Evolutionary conservation across 129 eudicot genomes (phyloP).

Genomic region (Centrapalus pauciflorus): DNA sequence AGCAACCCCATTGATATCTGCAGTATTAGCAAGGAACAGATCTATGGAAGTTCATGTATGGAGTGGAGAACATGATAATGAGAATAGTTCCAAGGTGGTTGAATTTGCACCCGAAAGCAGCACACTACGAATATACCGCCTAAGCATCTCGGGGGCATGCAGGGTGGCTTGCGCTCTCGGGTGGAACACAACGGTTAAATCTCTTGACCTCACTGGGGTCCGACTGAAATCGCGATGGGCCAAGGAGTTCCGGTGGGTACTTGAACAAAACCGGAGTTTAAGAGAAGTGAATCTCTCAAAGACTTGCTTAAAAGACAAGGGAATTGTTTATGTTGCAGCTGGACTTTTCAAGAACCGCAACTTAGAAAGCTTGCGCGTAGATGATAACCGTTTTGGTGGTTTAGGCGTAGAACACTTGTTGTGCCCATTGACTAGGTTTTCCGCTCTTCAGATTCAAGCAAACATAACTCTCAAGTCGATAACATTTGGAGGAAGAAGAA

Average conservation of each 20-base stretch:
- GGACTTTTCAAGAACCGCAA: constrained; percentile 73
- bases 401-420: constrained; percentile 75
- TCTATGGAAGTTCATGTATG: constrained; percentile 76
- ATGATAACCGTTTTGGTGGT: constrained; percentile 68
- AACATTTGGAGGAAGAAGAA: constrained; percentile 69
- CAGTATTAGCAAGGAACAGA: constrained; percentile 81
- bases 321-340: constrained; percentile 79
- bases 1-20: constrained; percentile 79
- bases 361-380: constrained; percentile 51
- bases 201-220: constrained; percentile 79
- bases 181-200: constrained; percentile 61
- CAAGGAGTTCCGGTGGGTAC: constrained; percentile 73
- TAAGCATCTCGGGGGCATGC: constrained; percentile 58
- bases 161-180: constrained; percentile 72
- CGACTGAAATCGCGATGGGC: constrained; percentile 78
- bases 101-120: constrained; percentile 70
- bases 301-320: constrained; percentile 70
- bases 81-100: constrained; percentile 51
- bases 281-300: constrained; percentile 66
- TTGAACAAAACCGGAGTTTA: constrained; percentile 74
- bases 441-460: constrained; percentile 74
- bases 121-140: constrained; percentile 54
- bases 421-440: constrained; percentile 78
- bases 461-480: constrained; percentile 55
- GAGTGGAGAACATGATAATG: constrained; percentile 40